Conservation (phyloP, 2,329 filamentous ascomycete species). For the Alternaria sp. region DNA sequence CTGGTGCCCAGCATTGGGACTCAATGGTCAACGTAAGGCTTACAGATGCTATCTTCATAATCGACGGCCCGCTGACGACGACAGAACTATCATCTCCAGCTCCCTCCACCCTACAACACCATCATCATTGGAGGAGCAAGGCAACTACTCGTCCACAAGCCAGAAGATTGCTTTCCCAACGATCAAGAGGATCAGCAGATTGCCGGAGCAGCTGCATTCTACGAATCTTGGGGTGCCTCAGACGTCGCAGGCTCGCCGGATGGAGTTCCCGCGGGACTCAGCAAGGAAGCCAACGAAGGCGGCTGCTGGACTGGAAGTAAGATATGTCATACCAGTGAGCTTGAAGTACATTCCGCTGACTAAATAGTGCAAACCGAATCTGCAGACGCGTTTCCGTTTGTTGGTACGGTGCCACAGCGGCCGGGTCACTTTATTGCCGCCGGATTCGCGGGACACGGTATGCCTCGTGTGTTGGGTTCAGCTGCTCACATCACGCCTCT, state of each 20-base stretch:
- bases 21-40: slow-evolving; percentile 10
- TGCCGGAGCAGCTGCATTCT: slow-evolving; percentile 9
- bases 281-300: slow-evolving; percentile 6
- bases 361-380: neutral
- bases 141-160: slow-evolving; percentile 8
- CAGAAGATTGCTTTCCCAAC: slow-evolving; percentile 4
- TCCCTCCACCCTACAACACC: slow-evolving; percentile 15
- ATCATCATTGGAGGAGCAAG: slow-evolving; percentile 17
- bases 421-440: slow-evolving; percentile 11
- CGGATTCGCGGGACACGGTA: slow-evolving; percentile 15
- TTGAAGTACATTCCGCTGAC: neutral
- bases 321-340: neutral
- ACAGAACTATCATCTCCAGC: slow-evolving; percentile 16
- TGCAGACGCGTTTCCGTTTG: slow-evolving; percentile 14
- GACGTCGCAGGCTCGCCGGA: slow-evolving; percentile 9
- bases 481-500: slow-evolving; percentile 13
- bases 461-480: slow-evolving; percentile 13
- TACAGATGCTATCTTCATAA: neutral
- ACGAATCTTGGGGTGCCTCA: slow-evolving; percentile 11
- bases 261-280: slow-evolving; percentile 1
- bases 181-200: slow-evolving; percentile 12
- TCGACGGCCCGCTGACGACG: neutral
- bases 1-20: slow-evolving; percentile 19
- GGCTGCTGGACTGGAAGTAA: slow-evolving; percentile 16
- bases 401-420: slow-evolving; percentile 8